These are phyloP conservation scores for Xylaria polymorpha DNA, from an alignment of 2,329 filamentous ascomycete genomes.

Conservation along the genomic window DNA sequence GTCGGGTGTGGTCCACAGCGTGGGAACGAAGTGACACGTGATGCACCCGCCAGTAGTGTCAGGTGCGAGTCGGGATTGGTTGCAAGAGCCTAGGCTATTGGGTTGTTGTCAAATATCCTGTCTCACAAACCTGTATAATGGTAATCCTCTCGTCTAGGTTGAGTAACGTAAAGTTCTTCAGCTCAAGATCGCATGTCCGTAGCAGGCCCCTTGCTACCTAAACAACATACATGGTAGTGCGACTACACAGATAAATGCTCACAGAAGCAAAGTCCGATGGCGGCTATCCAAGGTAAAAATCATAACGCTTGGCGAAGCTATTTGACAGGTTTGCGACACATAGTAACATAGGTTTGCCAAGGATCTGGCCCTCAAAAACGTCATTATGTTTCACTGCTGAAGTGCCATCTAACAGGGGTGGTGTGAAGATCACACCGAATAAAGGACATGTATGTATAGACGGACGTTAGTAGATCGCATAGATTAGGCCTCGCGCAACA, in stretches of 20 bases:
- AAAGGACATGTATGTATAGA: too few species aligned
- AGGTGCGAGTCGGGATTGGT: neutral
- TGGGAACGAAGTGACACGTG: neutral
- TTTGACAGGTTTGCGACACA: neutral
- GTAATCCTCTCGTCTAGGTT: neutral
- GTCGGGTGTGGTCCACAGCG: neutral
- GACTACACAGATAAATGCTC: too few species aligned
- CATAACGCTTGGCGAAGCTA: neutral
- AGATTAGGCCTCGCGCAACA: too few species aligned
- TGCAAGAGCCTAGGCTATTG: neutral
- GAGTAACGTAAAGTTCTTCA: neutral
- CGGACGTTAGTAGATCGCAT: too few species aligned
- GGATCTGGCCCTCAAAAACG: neutral
- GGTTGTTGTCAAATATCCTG: neutral
- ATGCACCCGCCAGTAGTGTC: neutral
- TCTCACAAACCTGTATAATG: neutral
- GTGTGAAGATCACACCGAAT: too few species aligned
- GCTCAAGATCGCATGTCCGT: neutral
- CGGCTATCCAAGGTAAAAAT: neutral
- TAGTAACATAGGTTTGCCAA: neutral
- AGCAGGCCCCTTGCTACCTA: too few species aligned
- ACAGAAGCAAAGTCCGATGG: neutral
- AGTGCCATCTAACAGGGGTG: neutral
- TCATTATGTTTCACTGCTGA: slow-evolving; percentile 10
- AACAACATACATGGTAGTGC: neutral